Percentiles rank a stretch among this genome's conserved stretches.
Evolutionary conservation across 768 basidiomycete genomes (phyloP).

Genomic region (Floccularia luteovirens): DNA sequence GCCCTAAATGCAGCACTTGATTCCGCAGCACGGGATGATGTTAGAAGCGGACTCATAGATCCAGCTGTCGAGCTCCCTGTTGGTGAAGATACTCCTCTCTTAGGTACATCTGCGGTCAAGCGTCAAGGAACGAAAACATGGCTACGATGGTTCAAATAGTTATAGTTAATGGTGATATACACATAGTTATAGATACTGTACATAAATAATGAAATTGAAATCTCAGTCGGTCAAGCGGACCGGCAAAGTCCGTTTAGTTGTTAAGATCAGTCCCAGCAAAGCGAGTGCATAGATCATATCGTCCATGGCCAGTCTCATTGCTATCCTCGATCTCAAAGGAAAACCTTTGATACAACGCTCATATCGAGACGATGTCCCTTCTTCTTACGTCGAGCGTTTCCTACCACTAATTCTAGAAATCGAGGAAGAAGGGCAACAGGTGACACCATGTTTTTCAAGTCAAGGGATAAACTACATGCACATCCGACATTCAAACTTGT

Average conservation of each 20-base stretch:
- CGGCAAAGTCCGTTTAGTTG: too few relatives aligned
- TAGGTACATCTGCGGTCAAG: background rate
- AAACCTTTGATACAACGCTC: constrained; percentile 96
- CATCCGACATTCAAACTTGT: constrained; percentile 95
- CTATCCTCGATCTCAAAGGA: constrained; percentile 97
- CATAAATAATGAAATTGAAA: background rate
- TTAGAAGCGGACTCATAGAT: background rate
- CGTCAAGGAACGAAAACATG: background rate
- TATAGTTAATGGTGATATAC: too few relatives aligned
- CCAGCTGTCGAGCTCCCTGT: background rate
- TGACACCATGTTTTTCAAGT: constrained; percentile 93
- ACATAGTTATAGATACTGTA: background rate
- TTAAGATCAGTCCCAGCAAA: too few relatives aligned
- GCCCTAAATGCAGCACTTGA: background rate
- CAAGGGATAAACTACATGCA: constrained; percentile 98
- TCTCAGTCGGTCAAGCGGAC: background rate
- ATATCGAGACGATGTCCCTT: constrained; percentile 91
- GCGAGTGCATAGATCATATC: too few relatives aligned
- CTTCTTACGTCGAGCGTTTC: constrained; percentile 88
- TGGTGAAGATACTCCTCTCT: background rate
- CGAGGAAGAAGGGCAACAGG: constrained; percentile 95
- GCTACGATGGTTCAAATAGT: background rate
- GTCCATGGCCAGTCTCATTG: constrained; percentile 70
- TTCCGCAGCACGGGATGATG: background rate
- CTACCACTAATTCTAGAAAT: constrained; percentile 89